Base-by-base conservation (phyloP, 108 stramenopile genomes). In the Bacterosira constricta region DNA sequence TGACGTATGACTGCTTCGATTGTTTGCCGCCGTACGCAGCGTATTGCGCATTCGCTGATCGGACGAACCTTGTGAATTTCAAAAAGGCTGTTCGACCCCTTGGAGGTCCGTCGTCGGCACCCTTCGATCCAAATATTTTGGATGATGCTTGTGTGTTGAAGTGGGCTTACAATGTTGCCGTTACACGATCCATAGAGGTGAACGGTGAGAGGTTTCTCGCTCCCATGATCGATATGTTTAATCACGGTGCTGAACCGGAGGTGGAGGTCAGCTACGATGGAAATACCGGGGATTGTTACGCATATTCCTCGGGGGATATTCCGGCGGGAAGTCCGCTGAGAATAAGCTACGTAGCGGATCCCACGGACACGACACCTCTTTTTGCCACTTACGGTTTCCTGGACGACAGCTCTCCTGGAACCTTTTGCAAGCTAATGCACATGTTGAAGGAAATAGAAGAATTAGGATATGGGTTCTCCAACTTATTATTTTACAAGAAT, bases 221-320 rank as follows among this genome's bases (percentile, higher is more conserved):
- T 11, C 85, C 85, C 9, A 81, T 86, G 77, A 77, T 72, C 2
- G 85, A 86, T 53, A 83, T 83, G 82, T 86, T 88, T 61, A 88
- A 88, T 61, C 87, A 86, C 56, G 87, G 81, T 23, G 70, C 83
- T 0, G 69, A 88, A 17, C 44, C 85, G 17, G 85, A 86, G 42
- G 81, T 79, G 17, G 83, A 81, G 49, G 27, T 88, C 2, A 52
- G 45, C 11, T 84, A 66, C 32, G 85, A 88, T 45, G 75, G 74
- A 25, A 30, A 81, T 21, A 49, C 47, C 47, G 85, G 85, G n/a
- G 82, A 85, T 54, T 85, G 85, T 20, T 73, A 68, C n/a, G 82
- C 56, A 5, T 69, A 62, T 61, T 71, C 76, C 29, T 54, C 64
- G 18, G 38, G 39, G 21, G 85, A 85, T 45, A 64, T 85, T 13